Conservation (phyloP, 768 basidiomycete genomes). For the Ramaria sp. region DNA sequence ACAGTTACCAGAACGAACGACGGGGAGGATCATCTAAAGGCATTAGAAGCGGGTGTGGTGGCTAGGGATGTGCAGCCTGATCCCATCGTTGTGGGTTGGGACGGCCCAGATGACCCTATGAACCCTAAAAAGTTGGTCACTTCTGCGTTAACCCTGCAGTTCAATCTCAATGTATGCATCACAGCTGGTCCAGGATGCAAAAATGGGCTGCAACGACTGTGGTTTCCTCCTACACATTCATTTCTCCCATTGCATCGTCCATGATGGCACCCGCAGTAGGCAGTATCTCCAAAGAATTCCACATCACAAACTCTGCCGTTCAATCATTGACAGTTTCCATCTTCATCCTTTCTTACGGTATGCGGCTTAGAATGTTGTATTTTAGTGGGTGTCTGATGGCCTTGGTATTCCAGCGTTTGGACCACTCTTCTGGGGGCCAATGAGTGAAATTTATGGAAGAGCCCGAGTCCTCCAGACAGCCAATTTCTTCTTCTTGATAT, state of each 20-base stretch:
- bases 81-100: constrained; percentile 42
- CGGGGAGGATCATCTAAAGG: neutral
- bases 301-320: constrained; percentile 36
- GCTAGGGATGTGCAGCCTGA: neutral
- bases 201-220: constrained; percentile 61
- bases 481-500: constrained; percentile 52
- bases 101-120: constrained; percentile 44
- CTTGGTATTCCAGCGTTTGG: constrained; percentile 7
- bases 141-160: neutral
- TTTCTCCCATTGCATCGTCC: constrained; percentile 57
- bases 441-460: constrained; percentile 65
- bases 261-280: constrained; percentile 59
- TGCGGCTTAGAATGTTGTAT: constrained; percentile 8
- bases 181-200: constrained; percentile 42
- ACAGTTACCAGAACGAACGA: neutral
- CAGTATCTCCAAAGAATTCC: constrained; percentile 41
- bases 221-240: constrained; percentile 59
- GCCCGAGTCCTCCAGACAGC: constrained; percentile 47
- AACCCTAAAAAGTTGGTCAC: constrained; percentile 47
- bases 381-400: neutral
- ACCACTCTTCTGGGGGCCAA: constrained; percentile 31
- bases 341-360: constrained; percentile 51
- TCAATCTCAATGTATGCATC: neutral
- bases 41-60: neutral
- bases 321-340: constrained; percentile 51